Evolutionary conservation across 2,329 filamentous ascomycete genomes (phyloP).

Genomic region (Orbilia quercus): DNA sequence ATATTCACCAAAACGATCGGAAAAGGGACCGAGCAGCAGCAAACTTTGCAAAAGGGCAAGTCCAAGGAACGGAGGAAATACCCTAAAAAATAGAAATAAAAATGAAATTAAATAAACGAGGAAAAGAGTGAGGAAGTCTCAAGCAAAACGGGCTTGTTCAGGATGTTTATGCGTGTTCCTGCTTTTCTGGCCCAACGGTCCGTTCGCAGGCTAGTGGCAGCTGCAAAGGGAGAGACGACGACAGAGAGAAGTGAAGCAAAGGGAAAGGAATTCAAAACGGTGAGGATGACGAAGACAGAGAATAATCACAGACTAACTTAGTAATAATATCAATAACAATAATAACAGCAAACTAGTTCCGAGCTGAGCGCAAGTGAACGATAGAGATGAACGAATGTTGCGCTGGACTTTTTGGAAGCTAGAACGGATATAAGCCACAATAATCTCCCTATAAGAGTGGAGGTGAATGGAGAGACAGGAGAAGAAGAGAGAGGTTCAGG

Average conservation of each 20-base stretch:
- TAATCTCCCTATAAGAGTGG: slow-evolving; percentile 56
- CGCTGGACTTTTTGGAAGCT: slow-evolving; percentile 36
- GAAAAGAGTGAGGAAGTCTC: too few species aligned
- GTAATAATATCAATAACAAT: too few species aligned
- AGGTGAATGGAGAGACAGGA: slow-evolving; percentile 44
- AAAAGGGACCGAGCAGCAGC: slow-evolving; percentile 17
- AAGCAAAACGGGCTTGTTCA: neutral
- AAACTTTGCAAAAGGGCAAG: slow-evolving; percentile 22
- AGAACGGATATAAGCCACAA: slow-evolving; percentile 57
- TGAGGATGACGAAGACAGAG: slow-evolving; percentile 4
- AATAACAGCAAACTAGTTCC: too few species aligned
- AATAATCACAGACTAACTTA: slow-evolving; percentile 22
- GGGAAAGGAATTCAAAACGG: neutral
- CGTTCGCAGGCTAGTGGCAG: slow-evolving; percentile 20
- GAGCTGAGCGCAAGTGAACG: slow-evolving; percentile 14
- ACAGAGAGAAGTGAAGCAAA: slow-evolving; percentile 20
- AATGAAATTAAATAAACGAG: slow-evolving; percentile 22
- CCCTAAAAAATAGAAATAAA: slow-evolving; percentile 14
- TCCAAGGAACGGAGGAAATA: slow-evolving; percentile 23
- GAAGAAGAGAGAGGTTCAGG: slow-evolving; percentile 35
- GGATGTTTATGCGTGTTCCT: slow-evolving; percentile 15
- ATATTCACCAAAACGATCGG: slow-evolving; percentile 42
- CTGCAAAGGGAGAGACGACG: neutral
- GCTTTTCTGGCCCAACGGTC: slow-evolving; percentile 28
- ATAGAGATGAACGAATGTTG: slow-evolving; percentile 10